Evolutionary conservation across 495 filamentous ascomycete genomes (phyloP).

Genomic region (Trichoderma gamsii): DNA sequence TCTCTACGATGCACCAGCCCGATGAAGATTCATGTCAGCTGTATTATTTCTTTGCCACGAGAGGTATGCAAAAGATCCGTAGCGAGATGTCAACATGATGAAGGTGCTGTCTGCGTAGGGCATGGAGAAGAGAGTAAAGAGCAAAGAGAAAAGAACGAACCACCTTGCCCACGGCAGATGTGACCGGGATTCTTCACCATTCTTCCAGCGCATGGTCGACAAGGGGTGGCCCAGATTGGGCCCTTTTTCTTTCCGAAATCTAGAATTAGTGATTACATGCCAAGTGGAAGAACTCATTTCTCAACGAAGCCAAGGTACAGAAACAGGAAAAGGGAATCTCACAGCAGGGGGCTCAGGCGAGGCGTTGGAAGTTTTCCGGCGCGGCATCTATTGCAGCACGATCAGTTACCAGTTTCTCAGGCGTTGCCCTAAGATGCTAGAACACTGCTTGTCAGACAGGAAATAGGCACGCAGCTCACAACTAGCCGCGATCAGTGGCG

Average conservation of each 20-base stretch:
- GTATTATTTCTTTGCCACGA: not conserved
- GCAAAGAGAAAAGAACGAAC: not conserved
- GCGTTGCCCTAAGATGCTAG: not conserved
- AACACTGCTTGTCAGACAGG: not conserved
- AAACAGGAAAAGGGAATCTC: not conserved
- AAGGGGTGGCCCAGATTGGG: not conserved
- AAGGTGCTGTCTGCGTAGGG: not conserved
- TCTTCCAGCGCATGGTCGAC: conserved; percentile 1
- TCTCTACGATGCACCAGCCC: not conserved
- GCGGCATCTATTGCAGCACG: not conserved
- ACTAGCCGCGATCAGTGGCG: not conserved
- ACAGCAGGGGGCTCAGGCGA: not conserved
- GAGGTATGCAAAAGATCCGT: not conserved
- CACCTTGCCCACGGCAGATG: conserved; percentile 5
- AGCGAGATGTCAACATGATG: not conserved
- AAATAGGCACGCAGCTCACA: not conserved
- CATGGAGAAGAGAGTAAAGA: not conserved
- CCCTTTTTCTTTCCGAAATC: not conserved
- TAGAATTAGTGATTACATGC: no score
- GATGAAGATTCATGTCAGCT: not conserved
- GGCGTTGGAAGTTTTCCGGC: not conserved
- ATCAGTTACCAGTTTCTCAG: not conserved
- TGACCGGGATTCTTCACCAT: conserved; percentile 3
- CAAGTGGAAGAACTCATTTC: no score
- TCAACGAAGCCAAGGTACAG: no score